phyloP scores from a whole-genome alignment of 192 early-diverging fungal species.

The Haplosporangium gracile region DNA sequence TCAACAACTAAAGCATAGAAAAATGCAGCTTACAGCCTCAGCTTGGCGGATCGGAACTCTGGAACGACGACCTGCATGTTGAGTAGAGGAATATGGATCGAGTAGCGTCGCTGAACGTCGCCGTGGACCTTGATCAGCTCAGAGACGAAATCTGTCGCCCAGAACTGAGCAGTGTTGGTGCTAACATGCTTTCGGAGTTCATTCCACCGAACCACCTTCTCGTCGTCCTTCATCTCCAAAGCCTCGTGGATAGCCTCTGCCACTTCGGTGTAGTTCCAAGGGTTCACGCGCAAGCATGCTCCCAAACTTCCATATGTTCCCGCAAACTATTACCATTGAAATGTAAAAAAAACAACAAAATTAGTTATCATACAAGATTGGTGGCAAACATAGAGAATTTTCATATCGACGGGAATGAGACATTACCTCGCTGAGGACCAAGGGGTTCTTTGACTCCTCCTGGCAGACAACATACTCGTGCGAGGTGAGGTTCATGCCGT shows the following conservation, averaged over 20 bases:
- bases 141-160: constrained; percentile 72
- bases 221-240: constrained; percentile 84
- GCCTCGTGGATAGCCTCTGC: constrained; percentile 93
- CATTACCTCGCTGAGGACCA: constrained; percentile 89
- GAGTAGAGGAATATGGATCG: constrained; percentile 62
- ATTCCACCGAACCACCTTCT: constrained; percentile 81
- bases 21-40: constrained; percentile 58
- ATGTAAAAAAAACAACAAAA: neutral
- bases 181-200: constrained; percentile 75
- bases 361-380: neutral
- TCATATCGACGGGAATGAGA: neutral
- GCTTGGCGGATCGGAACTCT: constrained; percentile 46
- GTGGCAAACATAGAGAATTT: neutral
- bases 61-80: constrained; percentile 41
- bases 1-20: neutral
- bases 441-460: constrained; percentile 80
- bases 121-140: constrained; percentile 67
- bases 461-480: constrained; percentile 97
- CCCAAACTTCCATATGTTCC: constrained; percentile 94
- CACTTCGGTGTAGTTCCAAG: constrained; percentile 94
- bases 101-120: constrained; percentile 63
- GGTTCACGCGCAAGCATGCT: constrained; percentile 91
- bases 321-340: constrained; percentile 75
- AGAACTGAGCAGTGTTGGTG: constrained; percentile 78
- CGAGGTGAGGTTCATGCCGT: constrained; percentile 97